Base-by-base conservation (phyloP, 2,329 filamentous ascomycete genomes). In the Paecilomyces formosus region DNA sequence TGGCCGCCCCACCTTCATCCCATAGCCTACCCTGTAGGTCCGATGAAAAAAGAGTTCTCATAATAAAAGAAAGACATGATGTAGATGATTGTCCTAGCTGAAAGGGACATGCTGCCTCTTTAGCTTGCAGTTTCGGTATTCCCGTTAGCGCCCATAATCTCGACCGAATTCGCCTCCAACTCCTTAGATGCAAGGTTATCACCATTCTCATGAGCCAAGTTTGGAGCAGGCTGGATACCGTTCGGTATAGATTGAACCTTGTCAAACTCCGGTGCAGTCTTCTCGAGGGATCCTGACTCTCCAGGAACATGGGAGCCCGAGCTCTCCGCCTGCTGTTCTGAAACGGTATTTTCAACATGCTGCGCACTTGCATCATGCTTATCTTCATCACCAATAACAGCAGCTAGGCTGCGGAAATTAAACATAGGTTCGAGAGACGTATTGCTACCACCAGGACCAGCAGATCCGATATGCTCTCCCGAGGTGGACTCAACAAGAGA, bases 391-490 rank as follows among this genome's bases (percentile, higher is more conserved):
- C 87, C 89, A 30, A 97, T 89, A 71, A 95, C 90, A 61, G 90
- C 89, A 1, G 90, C 89, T 22, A 97, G 77, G 65, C 91, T 96
- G 58, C 86, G 82, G 70, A 97, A 97, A 72, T 96, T 97, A 74
- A 96, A 94, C 83, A 96, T 85, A 2, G 91, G 85, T 69, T 97
- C 92, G 0, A 81, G 77, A 53, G 81, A 80, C 3, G 78, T 67
- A 57, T 78, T 81, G 5, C 74, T 76, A 63, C 76, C 75, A 13
- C 81, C 79, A 3, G 80, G 79, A 53, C 79, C 81, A 30, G 78
- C 82, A 1, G 79, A 77, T 1, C 80, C 78, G 2, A 65, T 56
- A 21, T 68, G 69, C 22, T 76, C 74, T 2, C 72, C 71, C 0
- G 71, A 60, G 11, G 66, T 68, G 31, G 87, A 89, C 55, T 93